Base-by-base conservation (phyloP, 306 rosid genomes). In the Hippophae gyantsensis region DNA sequence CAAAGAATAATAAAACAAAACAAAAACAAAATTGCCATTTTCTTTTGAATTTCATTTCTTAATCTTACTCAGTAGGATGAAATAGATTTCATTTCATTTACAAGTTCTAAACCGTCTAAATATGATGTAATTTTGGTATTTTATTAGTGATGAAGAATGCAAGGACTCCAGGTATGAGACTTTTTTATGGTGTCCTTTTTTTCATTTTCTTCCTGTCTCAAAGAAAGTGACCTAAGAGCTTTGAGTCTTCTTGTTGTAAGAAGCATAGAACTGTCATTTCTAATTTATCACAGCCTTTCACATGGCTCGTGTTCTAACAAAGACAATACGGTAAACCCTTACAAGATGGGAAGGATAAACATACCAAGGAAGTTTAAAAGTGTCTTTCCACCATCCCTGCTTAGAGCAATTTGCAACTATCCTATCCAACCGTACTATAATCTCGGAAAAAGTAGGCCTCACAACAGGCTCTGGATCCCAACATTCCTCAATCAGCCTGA, bases 371-470 rank as follows among this genome's bases (percentile, higher is more conserved):
- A 93, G 94, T 74, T 84, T 93, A 69, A 93, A 93, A 10, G 99
- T 81, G 72, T 89, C 99, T 76, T 93, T 93, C 99, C 97, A 89
- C 95, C 95, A 79, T 57, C 94, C 99, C 73, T 89, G 99, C 69
- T 89, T 93, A 49, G 99, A 75, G 90, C 95, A 79, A 75, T 74
- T 82, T 57, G 83, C 71, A 67, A 82, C 84, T 78, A 93, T 93
- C 83, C 55, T 93, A 68, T 86, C 81, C 85, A 93, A 75, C 72
- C 97, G 78, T 44, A 77, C 79, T 58, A 93, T 89, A 48, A 84
- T 71, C 76, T 86, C 89, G 5, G 84, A 84, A 79, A 93, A 93
- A 54, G 89, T 84, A 54, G 99, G 99, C 74, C 99, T 89, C 61
- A 86, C 79, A 62, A 72, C 76, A 53, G 95, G 85, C 53, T 79